Evolutionary conservation across 192 early-diverging fungal species (phyloP).

Genomic region (Umbelopsis ramanniana): DNA sequence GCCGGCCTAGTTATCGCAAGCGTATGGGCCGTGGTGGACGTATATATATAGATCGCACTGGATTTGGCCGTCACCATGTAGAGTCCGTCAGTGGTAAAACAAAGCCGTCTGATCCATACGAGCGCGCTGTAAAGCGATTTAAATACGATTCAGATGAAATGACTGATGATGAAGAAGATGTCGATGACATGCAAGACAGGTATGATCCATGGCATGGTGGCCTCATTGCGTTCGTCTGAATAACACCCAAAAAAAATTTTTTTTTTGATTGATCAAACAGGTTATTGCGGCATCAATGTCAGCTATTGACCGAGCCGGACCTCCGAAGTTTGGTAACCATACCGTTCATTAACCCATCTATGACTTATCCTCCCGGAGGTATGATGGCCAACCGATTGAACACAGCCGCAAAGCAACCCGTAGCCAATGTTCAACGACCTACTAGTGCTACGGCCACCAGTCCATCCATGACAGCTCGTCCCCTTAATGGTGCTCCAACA

Average conservation of each 20-base stretch:
- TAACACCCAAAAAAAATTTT: not conserved
- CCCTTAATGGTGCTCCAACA: slow-evolving; percentile 8
- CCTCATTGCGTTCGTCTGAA: not conserved
- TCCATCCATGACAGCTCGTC: slow-evolving; percentile 15
- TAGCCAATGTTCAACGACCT: not conserved
- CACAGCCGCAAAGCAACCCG: slow-evolving; percentile 13
- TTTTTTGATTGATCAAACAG: slow-evolving; percentile 6
- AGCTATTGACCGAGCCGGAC: slow-evolving; percentile 32
- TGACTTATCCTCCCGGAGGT: slow-evolving; percentile 19
- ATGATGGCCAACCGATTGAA: slow-evolving; percentile 22
- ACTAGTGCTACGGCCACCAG: slow-evolving; percentile 14
- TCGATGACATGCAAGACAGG: slow-evolving; percentile 36
- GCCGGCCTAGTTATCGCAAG: slow-evolving; percentile 47
- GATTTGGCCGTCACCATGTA: not conserved
- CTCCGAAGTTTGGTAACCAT: slow-evolving; percentile 35
- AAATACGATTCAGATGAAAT: slow-evolving; percentile 37
- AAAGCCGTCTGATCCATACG: slow-evolving; percentile 14
- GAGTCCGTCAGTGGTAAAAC: slow-evolving; percentile 10
- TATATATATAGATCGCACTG: slow-evolving; percentile 66
- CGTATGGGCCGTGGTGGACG: slow-evolving; percentile 80
- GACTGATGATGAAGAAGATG: slow-evolving; percentile 30
- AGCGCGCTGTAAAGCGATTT: slow-evolving; percentile 18
- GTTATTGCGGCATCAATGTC: slow-evolving; percentile 29
- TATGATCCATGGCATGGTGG: slow-evolving; percentile 8
- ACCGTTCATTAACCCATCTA: slow-evolving; percentile 33